A percentile compares a stretch with the other conserved stretches of the same genome.
These are phyloP conservation scores for Multifurca ochricompacta DNA, from an alignment of 768 basidiomycete species.

Conservation along the genomic window DNA sequence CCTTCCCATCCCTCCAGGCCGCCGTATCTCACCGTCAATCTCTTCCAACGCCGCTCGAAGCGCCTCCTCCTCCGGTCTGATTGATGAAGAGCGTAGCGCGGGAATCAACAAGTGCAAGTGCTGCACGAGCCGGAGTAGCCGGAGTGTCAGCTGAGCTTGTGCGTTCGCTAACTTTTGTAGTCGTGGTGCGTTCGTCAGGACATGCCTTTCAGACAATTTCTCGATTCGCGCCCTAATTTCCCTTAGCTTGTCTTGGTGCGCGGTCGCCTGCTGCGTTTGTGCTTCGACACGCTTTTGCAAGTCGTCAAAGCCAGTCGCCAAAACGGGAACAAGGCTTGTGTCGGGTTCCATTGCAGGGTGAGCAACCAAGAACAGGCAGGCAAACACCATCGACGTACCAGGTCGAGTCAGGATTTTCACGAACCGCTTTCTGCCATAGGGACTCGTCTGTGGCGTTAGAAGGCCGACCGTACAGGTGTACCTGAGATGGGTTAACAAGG, in stretches of 20 bases:
- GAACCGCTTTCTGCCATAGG: slow-evolving; percentile 69
- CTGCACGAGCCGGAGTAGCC: slow-evolving; percentile 60
- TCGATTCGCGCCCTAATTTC: slow-evolving; percentile 62
- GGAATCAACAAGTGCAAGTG: slow-evolving; percentile 78
- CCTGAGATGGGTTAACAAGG: slow-evolving; percentile 61
- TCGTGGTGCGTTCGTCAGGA: slow-evolving; percentile 59
- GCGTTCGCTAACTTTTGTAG: slow-evolving; percentile 52
- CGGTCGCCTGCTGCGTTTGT: slow-evolving; percentile 56
- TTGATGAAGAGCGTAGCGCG: slow-evolving; percentile 61
- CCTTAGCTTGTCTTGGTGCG: slow-evolving; percentile 62
- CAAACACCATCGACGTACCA: slow-evolving; percentile 40
- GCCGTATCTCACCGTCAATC: slow-evolving; percentile 62
- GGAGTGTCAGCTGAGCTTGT: slow-evolving; percentile 64
- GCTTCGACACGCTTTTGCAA: slow-evolving; percentile 71
- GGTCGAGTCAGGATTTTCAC: slow-evolving; percentile 75
- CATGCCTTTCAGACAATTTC: slow-evolving; percentile 52
- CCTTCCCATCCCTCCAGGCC: slow-evolving; percentile 44
- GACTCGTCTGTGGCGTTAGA: slow-evolving; percentile 62
- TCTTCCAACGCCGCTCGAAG: slow-evolving; percentile 64
- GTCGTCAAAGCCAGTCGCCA: slow-evolving; percentile 78
- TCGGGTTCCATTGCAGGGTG: not conserved
- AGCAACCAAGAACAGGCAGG: slow-evolving; percentile 3
- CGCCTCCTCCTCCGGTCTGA: slow-evolving; percentile 74
- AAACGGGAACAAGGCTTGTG: slow-evolving; percentile 63
- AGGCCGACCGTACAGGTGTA: slow-evolving; percentile 62